These are phyloP conservation scores for Starmerella bombi DNA, from an alignment of 805 yeast species.

Conservation along the genomic window DNA sequence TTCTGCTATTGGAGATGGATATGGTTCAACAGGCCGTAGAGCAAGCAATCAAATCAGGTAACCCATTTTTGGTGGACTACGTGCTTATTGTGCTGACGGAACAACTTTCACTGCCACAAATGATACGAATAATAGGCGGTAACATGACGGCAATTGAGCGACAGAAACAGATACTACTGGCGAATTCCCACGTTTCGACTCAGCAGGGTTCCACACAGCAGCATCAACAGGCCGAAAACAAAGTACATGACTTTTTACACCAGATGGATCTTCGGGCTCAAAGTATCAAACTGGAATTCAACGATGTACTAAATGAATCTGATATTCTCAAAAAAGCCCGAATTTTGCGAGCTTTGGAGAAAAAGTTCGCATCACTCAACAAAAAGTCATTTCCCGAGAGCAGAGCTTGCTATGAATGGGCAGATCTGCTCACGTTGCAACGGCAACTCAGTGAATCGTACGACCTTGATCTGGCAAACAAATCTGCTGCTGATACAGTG, in stretches of 20 bases:
- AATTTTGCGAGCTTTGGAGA: constrained; percentile 23
- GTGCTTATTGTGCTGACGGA: constrained; percentile 44
- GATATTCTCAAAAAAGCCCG: constrained; percentile 14
- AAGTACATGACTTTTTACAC: constrained; percentile 43
- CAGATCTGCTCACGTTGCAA: constrained; percentile 35
- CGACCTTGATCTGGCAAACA: constrained; percentile 31
- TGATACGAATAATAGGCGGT: constrained; percentile 50
- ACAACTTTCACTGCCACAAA: constrained; percentile 48
- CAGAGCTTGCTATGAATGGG: constrained; percentile 34
- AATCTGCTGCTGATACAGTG: constrained; percentile 40
- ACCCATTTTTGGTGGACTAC: constrained; percentile 45
- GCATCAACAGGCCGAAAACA: constrained; percentile 25
- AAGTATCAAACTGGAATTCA: constrained; percentile 13
- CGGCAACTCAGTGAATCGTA: constrained; percentile 33
- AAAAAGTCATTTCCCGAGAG: constrained; percentile 28
- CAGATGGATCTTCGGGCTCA: constrained; percentile 42
- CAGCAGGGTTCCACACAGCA: too few species aligned
- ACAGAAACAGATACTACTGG: constrained; percentile 27
- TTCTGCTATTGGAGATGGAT: constrained; percentile 54
- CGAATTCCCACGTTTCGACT: constrained; percentile 3
- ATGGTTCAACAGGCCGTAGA: constrained; percentile 55
- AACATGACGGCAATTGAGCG: constrained; percentile 32
- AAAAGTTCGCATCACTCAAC: constrained; percentile 27
- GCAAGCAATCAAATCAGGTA: constrained; percentile 49
- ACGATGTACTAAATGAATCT: constrained; percentile 14